These are phyloP conservation scores for Echium plantagineum DNA, from an alignment of 257 asterid genomes.

Conservation along the genomic window DNA sequence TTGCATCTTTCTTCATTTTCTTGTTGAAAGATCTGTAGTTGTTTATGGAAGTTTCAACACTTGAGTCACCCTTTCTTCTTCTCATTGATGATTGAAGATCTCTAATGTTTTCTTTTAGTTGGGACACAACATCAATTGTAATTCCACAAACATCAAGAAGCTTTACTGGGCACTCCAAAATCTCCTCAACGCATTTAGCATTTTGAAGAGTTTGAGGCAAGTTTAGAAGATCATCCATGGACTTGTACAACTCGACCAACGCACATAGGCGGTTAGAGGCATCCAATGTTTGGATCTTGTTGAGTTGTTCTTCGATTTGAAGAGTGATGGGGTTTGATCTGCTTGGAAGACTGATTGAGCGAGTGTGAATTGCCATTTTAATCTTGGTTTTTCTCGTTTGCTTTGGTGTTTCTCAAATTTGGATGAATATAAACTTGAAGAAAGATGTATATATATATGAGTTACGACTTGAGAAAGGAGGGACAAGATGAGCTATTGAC, in stretches of 20 bases:
- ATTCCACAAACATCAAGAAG: slow-evolving; percentile 10
- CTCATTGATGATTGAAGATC: slow-evolving; percentile 4
- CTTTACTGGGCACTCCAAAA: slow-evolving; percentile 6
- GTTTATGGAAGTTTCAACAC: slow-evolving; percentile 5
- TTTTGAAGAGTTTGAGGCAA: slow-evolving; percentile 11
- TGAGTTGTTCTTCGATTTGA: background rate
- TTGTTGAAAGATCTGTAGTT: slow-evolving; percentile 11
- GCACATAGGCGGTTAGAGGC: background rate
- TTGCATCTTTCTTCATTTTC: slow-evolving; percentile 20
- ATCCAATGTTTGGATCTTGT: slow-evolving; percentile 10
- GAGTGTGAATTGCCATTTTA: background rate
- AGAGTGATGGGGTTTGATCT: background rate
- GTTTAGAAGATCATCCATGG: slow-evolving; percentile 5
- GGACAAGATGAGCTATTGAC: background rate
- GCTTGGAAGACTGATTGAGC: background rate
- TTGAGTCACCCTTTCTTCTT: slow-evolving; percentile 10
- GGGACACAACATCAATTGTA: slow-evolving; percentile 3
- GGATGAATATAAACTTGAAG: background rate
- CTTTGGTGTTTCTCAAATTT: background rate
- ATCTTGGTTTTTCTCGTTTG: no score
- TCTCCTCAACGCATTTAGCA: slow-evolving; percentile 5
- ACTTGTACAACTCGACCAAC: slow-evolving; percentile 2
- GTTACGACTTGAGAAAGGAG: background rate
- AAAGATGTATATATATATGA: background rate
- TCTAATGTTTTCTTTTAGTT: slow-evolving; percentile 7